phyloP scores from a whole-genome alignment of 2,329 filamentous ascomycete genomes.

The Sporothrix dimorphospora region DNA sequence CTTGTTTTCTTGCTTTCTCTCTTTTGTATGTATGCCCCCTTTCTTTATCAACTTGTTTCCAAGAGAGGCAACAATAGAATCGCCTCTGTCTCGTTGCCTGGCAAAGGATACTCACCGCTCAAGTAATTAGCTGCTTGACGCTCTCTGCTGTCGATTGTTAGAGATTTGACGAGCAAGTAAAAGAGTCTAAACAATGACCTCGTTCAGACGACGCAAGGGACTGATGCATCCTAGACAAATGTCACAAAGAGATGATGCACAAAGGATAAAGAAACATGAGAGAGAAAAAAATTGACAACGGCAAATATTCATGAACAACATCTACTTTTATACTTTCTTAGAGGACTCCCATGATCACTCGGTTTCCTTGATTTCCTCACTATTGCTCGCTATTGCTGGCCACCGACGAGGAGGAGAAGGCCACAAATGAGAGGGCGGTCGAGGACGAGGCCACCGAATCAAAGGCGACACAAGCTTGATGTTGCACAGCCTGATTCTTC shows the following conservation, averaged over 20 bases:
- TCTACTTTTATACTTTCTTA: background rate
- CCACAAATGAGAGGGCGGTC: background rate
- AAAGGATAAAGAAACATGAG: background rate
- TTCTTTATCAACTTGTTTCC: background rate
- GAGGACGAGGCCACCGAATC: constrained; percentile 5
- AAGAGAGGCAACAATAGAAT: background rate
- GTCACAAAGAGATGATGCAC: background rate
- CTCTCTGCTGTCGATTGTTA: background rate
- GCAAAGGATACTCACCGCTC: background rate
- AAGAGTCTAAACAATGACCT: background rate
- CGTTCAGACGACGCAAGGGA: background rate
- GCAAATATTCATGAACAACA: background rate
- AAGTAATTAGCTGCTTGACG: background rate
- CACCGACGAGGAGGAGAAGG: background rate
- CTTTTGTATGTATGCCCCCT: background rate
- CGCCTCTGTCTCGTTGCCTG: background rate
- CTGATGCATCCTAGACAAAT: background rate
- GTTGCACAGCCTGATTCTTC: constrained; percentile 6
- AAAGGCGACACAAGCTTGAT: constrained; percentile 16
- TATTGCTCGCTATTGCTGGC: background rate
- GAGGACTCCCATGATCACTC: background rate
- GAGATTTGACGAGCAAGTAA: background rate
- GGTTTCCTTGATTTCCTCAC: background rate
- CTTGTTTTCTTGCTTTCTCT: background rate
- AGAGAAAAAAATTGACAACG: background rate